A percentile compares a stretch with the other conserved stretches of the same genome.
Conservation (phyloP, 257 asterid species). For the Solanum medicagineum region DNA sequence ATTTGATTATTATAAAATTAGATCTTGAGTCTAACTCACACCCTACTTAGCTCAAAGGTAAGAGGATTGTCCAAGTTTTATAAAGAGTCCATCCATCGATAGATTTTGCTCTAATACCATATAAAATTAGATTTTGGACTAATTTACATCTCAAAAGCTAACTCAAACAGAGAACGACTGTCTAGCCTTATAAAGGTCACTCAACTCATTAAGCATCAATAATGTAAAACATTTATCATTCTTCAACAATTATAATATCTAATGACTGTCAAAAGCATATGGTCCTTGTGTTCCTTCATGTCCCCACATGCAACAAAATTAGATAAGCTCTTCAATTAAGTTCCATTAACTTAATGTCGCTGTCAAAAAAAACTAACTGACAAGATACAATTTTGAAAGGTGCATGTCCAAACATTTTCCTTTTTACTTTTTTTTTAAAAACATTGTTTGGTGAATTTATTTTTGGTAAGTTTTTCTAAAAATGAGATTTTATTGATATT, state of each 20-base stretch:
- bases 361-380: neutral
- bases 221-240: too few relatives aligned
- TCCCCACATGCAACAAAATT: neutral
- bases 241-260: neutral
- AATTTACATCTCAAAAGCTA: too few relatives aligned
- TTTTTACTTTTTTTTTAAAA: neutral
- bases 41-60: too few relatives aligned
- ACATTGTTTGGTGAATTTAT: neutral
- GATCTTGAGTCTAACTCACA: too few relatives aligned
- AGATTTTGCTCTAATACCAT: too few relatives aligned
- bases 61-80: too few relatives aligned
- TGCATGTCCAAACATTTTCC: neutral
- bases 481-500: neutral
- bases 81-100: too few relatives aligned
- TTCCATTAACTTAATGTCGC: neutral
- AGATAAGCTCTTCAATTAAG: neutral
- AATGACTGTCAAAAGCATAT: neutral
- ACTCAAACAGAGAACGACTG: fast-evolving
- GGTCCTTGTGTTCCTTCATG: neutral
- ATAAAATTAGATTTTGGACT: too few relatives aligned
- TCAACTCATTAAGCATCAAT: too few relatives aligned
- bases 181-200: too few relatives aligned
- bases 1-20: neutral
- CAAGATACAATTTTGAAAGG: neutral
- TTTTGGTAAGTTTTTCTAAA: neutral